Conservation (phyloP, 805 yeast species). For the Wickerhamomyces chambardii region DNA sequence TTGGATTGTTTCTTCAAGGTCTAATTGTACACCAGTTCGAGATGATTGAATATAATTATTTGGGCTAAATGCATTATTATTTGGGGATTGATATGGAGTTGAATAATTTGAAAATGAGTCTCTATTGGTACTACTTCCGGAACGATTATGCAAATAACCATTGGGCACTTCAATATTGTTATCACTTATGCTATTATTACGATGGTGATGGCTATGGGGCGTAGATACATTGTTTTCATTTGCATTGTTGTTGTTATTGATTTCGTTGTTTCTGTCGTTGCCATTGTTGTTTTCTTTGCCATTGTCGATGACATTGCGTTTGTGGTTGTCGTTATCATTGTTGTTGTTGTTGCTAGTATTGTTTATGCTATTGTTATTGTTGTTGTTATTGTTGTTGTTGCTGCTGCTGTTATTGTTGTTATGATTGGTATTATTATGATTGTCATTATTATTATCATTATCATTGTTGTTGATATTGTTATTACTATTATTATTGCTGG, state of each 20-base stretch:
- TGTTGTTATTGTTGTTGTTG: background rate
- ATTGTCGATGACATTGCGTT: too few relatives aligned
- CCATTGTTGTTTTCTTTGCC: too few relatives aligned
- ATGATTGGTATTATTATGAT: conserved; percentile 1
- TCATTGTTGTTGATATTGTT: background rate
- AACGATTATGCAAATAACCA: conserved; percentile 4
- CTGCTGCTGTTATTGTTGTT: background rate
- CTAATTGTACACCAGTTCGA: conserved; percentile 16
- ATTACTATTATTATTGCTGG: conserved; percentile 1
- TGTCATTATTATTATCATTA: background rate
- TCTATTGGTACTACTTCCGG: conserved; percentile 11
- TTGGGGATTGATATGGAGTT: conserved; percentile 15
- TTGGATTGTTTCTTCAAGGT: conserved; percentile 87
- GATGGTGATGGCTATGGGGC: conserved; percentile 1
- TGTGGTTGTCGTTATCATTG: too few relatives aligned
- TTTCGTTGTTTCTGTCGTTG: conserved; percentile 1
- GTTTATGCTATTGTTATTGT: background rate
- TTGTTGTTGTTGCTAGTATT: too few relatives aligned
- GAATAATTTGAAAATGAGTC: conserved; percentile 15
- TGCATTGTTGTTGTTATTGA: conserved; percentile 1
- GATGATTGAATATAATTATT: background rate
- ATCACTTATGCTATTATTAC: background rate
- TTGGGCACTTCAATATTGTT: conserved; percentile 16
- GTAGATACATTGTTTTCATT: too few relatives aligned
- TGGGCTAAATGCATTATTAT: conserved; percentile 10